phyloP scores from a whole-genome alignment of 2,329 filamentous ascomycete genomes.

The Mycocentrospora acerina region DNA sequence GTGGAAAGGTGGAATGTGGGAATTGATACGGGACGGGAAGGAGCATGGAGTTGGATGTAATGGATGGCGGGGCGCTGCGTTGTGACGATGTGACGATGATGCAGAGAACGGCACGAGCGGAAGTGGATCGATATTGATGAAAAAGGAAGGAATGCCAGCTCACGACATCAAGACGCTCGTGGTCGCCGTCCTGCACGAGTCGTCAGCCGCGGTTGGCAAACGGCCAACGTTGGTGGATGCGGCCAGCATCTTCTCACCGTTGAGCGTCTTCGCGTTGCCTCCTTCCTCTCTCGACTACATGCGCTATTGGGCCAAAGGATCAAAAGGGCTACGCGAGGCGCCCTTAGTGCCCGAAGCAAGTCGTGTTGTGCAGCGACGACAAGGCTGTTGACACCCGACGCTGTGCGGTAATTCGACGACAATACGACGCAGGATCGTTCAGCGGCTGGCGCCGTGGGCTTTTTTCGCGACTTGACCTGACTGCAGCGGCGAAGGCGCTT shows the following conservation, averaged over 20 bases:
- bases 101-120: too few species aligned
- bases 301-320: conserved; percentile 21
- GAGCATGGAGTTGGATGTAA: too few species aligned
- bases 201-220: too few species aligned
- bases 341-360: conserved; percentile 32
- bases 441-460: conserved; percentile 21
- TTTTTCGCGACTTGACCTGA: conserved; percentile 5
- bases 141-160: too few species aligned
- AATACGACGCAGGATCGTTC: conserved; percentile 20
- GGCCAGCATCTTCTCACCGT: background rate
- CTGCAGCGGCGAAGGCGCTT: conserved; percentile 1
- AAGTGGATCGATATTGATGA: too few species aligned
- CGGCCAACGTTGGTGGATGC: too few species aligned
- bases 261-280: too few species aligned
- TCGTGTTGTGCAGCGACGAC: conserved; percentile 15
- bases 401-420: conserved; percentile 18
- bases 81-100: too few species aligned
- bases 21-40: too few species aligned
- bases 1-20: background rate
- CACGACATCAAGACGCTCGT: too few species aligned
- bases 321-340: conserved; percentile 26
- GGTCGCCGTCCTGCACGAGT: too few species aligned
- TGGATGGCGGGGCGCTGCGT: too few species aligned
- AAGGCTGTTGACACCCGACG: conserved; percentile 19
- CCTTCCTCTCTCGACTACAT: conserved; percentile 6